Percentiles rank a stretch among this genome's conserved stretches.
These are phyloP conservation scores for Coemansia sp. DNA, from an alignment of 192 early-diverging fungal species.

Conservation along the genomic window DNA sequence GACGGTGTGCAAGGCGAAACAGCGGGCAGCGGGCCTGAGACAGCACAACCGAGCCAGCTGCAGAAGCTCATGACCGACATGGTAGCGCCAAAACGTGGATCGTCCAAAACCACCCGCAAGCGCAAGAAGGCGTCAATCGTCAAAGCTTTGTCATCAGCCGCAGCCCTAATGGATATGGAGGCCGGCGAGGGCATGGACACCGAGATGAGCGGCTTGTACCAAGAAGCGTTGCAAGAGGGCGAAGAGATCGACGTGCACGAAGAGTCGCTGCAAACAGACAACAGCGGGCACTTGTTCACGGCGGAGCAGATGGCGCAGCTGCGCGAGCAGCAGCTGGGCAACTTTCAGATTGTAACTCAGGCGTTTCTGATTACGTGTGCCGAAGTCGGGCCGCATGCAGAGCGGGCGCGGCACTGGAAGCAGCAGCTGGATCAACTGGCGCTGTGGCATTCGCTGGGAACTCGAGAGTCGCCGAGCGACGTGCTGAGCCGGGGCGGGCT, in stretches of 20 bases:
- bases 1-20: background rate
- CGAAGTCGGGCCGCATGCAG: constrained; percentile 30
- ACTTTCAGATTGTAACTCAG: constrained; percentile 58
- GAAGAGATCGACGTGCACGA: constrained; percentile 51
- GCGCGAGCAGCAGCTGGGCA: constrained; percentile 52
- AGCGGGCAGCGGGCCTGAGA: background rate
- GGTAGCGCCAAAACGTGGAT: constrained; percentile 11
- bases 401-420: constrained; percentile 50
- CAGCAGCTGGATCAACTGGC: constrained; percentile 51
- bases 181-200: constrained; percentile 32
- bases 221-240: constrained; percentile 55
- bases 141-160: constrained; percentile 8
- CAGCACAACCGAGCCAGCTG: constrained; percentile 12
- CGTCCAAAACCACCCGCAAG: constrained; percentile 31
- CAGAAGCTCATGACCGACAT: constrained; percentile 18
- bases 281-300: constrained; percentile 44
- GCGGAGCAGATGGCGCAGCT: constrained; percentile 52
- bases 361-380: constrained; percentile 47
- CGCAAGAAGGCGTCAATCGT: constrained; percentile 25
- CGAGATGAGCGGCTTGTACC: constrained; percentile 51
- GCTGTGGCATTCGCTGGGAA: constrained; percentile 49
- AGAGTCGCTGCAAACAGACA: constrained; percentile 37
- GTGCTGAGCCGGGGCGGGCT: constrained; percentile 41
- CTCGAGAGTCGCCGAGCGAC: constrained; percentile 32
- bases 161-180: constrained; percentile 20